Conservation (phyloP, 345 rosid species). For the Euphorbia tirucalli region DNA sequence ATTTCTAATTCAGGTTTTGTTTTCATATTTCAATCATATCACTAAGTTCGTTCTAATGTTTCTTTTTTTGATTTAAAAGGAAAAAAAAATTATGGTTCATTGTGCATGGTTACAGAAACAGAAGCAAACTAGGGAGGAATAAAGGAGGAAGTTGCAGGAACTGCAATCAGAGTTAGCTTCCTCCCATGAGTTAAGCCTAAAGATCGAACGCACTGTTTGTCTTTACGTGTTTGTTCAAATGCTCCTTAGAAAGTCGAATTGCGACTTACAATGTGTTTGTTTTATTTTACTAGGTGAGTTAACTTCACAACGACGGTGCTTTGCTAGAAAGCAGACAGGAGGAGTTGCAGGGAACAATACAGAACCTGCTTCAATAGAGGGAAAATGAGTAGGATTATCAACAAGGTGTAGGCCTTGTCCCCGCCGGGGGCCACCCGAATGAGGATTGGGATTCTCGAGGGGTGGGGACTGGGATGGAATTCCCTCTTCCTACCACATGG, state of each 20-base stretch:
- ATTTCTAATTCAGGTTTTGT: constrained; percentile 48
- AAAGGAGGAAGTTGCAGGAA: constrained; percentile 51
- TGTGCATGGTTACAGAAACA: constrained; percentile 52
- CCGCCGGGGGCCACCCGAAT: no score
- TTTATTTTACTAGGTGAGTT: constrained; percentile 42
- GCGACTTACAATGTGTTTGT: background rate
- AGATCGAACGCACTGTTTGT: constrained; percentile 61
- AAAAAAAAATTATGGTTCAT: background rate
- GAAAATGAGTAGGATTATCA: no score
- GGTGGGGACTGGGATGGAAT: no score
- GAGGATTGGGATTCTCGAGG: no score
- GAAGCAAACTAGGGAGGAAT: constrained; percentile 71
- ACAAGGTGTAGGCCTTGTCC: no score
- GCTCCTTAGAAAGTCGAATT: constrained; percentile 8
- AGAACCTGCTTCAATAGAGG: constrained; percentile 58
- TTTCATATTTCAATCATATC: background rate
- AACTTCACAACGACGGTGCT: constrained; percentile 60
- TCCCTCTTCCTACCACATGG: no score
- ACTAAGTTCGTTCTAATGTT: background rate
- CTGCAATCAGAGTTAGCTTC: constrained; percentile 53
- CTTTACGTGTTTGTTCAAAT: constrained; percentile 31
- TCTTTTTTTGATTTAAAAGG: background rate
- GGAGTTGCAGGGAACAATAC: constrained; percentile 56
- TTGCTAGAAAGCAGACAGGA: constrained; percentile 64
- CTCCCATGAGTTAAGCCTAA: constrained; percentile 46